Base-by-base conservation (phyloP, 768 basidiomycete species). In the Agrocybe pediades region DNA sequence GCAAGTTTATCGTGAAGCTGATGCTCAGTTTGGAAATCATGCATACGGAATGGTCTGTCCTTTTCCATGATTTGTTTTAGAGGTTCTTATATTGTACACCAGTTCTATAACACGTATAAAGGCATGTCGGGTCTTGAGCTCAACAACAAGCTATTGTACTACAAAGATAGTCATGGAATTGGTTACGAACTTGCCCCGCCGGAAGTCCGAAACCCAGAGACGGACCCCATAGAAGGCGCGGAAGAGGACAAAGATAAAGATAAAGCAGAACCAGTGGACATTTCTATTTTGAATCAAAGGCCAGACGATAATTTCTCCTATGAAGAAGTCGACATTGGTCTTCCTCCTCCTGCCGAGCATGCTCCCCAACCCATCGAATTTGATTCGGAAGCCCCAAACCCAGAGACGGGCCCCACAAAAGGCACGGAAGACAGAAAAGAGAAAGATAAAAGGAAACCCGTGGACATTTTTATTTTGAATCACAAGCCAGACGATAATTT, bases 31-130 rank as follows among this genome's bases (percentile, higher is more conserved):
- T 30, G 29, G 41, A 17, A 54, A 23, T 17, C 56, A 55, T 45
- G 54, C 56, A 2, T 55, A 56, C 24, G 60, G 60, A 20, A 61
- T 61, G 60, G 60, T 61, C 6, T 9, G 60, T 49, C 9, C 27
- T 13, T 7, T 43, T 6, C 27, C 33, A 4, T 36, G 8, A 25
- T 8, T 9, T 47, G n/a, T n/a, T n/a, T n/a, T 21, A 4, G 13
- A 30, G 29, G 33, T 36, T n/a, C n/a, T 23, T 25, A 20, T 6
- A 8, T 50, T 23, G 45, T 25, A 9, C 19, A 2, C 11, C 33
- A 56, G 55, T 56, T 56, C n/a, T 49, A 30, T 40, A 47, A 21
- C 6, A 19, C 48, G 20, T 26, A 33, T 33, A 49, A 48, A 11
- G 9, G 33, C 21, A 49, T 24, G 6, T 21, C 33, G 4, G n/a